These are phyloP conservation scores for Adansonia gregorii DNA, from an alignment of 441 rosid genomes.

Conservation along the genomic window DNA sequence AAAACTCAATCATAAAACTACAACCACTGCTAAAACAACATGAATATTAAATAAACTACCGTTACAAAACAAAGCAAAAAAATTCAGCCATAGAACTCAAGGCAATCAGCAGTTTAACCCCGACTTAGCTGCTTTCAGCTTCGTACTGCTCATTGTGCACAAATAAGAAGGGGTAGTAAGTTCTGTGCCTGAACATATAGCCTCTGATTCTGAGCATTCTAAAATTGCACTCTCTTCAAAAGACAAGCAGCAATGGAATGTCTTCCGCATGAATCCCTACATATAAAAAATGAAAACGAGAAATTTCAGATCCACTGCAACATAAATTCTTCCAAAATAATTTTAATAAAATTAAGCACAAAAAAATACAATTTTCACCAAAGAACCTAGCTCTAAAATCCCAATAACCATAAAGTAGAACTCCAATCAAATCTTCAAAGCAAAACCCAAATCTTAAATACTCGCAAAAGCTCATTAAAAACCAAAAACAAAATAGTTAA, in stretches of 20 bases:
- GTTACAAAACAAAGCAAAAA: slow-evolving; percentile 31
- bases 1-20: slow-evolving; percentile 32
- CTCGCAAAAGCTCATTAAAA: slow-evolving; percentile 6
- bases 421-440: slow-evolving; percentile 31
- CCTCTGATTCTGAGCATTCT: no score
- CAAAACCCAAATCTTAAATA: no score
- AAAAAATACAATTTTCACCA: slow-evolving; percentile 4
- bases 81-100: slow-evolving; percentile 18
- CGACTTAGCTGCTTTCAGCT: no score
- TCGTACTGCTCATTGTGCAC: no score
- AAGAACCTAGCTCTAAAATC: slow-evolving; percentile 1
- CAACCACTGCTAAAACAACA: slow-evolving; percentile 47
- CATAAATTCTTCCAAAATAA: slow-evolving; percentile 19
- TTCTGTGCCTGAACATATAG: no score
- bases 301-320: slow-evolving; percentile 52
- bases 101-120: no score
- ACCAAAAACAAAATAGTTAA: neutral
- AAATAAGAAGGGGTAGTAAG: no score
- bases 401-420: neutral
- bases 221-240: no score
- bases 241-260: slow-evolving; percentile 26
- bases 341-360: neutral
- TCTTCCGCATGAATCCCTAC: slow-evolving; percentile 33
- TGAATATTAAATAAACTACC: slow-evolving; percentile 37
- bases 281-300: slow-evolving; percentile 23